These are phyloP conservation scores for Cladosporium sp. DNA, from an alignment of 2,329 filamentous ascomycete genomes.

Conservation along the genomic window DNA sequence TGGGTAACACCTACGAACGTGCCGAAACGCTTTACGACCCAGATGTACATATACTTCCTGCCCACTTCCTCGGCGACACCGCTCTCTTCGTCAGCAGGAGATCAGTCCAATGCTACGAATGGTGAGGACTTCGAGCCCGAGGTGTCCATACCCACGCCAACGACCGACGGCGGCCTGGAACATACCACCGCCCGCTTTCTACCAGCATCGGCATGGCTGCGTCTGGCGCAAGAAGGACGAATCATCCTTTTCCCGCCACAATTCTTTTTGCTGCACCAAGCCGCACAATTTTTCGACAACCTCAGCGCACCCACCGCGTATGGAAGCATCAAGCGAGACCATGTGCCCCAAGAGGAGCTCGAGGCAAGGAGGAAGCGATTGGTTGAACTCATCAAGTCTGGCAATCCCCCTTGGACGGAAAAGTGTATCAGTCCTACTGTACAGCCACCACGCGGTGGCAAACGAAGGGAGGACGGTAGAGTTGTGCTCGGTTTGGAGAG, in stretches of 20 bases:
- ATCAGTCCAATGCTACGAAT: constrained; percentile 20
- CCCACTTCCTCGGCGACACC: constrained; percentile 51
- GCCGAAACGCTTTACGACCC: constrained; percentile 81
- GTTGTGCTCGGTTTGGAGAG: constrained; percentile 55
- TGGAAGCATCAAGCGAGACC: constrained; percentile 28
- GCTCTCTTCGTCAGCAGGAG: constrained; percentile 14
- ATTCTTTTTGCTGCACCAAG: constrained; percentile 67
- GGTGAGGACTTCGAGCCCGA: constrained; percentile 39
- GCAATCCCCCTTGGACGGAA: constrained; percentile 44
- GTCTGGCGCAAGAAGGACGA: constrained; percentile 60
- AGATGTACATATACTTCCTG: constrained; percentile 95
- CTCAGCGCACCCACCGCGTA: constrained; percentile 34
- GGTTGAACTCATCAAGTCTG: constrained; percentile 53
- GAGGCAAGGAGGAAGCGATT: constrained; percentile 55
- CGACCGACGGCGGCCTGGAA: constrained; percentile 68
- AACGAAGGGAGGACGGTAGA: constrained; percentile 50
- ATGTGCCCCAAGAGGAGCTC: constrained; percentile 40
- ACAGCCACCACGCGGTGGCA: constrained; percentile 36
- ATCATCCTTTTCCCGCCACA: constrained; percentile 92
- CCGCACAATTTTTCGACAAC: constrained; percentile 35
- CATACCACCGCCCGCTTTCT: constrained; percentile 79
- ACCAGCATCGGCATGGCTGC: constrained; percentile 68
- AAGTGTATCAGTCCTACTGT: constrained; percentile 46
- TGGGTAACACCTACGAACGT: constrained; percentile 82
- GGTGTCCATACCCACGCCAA: constrained; percentile 67